Conservation (phyloP, 2,329 filamentous ascomycete species). For the Nemania sp. region DNA sequence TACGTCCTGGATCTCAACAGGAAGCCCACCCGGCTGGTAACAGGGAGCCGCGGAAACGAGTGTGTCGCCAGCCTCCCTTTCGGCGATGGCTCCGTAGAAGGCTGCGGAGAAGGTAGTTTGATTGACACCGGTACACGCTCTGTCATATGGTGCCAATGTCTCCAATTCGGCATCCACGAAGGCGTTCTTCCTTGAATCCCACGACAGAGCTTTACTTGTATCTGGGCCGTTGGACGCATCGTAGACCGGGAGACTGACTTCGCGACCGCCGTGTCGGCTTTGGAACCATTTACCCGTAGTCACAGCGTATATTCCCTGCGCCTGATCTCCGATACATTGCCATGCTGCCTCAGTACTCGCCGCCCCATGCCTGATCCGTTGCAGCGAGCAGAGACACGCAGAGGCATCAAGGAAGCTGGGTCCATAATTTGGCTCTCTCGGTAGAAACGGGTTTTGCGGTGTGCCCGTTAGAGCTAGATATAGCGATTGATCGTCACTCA, state of each 20-base stretch:
- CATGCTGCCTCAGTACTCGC: constrained; percentile 33
- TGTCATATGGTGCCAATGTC: constrained; percentile 43
- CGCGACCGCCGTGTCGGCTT: constrained; percentile 34
- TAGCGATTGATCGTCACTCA: constrained; percentile 11
- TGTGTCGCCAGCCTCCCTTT: constrained; percentile 34
- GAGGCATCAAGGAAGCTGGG: constrained; percentile 47
- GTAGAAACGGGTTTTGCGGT: constrained; percentile 47
- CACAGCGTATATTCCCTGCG: constrained; percentile 43
- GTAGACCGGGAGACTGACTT: constrained; percentile 38
- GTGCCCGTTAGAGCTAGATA: constrained; percentile 19
- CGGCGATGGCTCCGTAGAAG: constrained; percentile 43
- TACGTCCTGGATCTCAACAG: constrained; percentile 47
- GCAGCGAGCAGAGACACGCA: constrained; percentile 45
- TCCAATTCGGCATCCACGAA: constrained; percentile 37
- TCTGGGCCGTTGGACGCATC: constrained; percentile 46
- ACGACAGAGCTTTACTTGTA: constrained; percentile 37
- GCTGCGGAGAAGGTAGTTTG: constrained; percentile 48
- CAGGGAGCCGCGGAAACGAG: constrained; percentile 48
- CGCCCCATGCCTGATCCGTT: not conserved
- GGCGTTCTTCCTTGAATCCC: constrained; percentile 32
- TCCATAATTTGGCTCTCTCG: constrained; percentile 38
- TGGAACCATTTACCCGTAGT: constrained; percentile 50
- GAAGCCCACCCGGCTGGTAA: constrained; percentile 46
- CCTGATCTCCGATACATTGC: constrained; percentile 53
- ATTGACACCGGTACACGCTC: constrained; percentile 49